Conservation (phyloP, 345 rosid species). For the Aegle marmelos region DNA sequence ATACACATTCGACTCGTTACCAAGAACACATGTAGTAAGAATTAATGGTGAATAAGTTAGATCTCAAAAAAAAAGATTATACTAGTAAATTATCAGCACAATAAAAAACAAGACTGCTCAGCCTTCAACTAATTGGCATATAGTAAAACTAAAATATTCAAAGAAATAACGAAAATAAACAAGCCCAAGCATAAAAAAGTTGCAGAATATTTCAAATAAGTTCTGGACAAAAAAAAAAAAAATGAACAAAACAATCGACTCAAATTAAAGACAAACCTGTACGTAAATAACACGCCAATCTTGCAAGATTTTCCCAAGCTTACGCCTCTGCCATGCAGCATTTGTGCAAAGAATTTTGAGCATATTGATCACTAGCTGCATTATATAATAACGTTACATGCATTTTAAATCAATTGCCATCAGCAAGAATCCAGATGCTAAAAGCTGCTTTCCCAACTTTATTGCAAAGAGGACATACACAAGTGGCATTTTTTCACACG, state of each 20-base stretch:
- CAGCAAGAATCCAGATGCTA: conserved; percentile 7
- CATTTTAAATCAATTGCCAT: conserved; percentile 22
- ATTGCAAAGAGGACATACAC: not conserved
- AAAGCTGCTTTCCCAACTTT: conserved; percentile 10
- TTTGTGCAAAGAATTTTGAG: conserved; percentile 92
- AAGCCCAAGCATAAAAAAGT: not conserved
- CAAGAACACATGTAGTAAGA: not conserved
- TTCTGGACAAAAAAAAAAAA: conserved; percentile 5
- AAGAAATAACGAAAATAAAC: not conserved
- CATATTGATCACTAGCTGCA: conserved; percentile 90
- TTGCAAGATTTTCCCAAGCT: conserved; percentile 92
- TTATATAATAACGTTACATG: conserved; percentile 19
- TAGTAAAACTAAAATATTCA: not conserved
- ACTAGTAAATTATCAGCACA: not conserved
- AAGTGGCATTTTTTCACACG: not conserved
- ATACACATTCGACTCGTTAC: not conserved
- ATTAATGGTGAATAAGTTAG: not conserved
- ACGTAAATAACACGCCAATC: conserved; percentile 87
- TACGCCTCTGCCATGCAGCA: conserved; percentile 99
- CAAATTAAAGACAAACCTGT: conserved; percentile 50
- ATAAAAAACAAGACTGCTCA: not conserved
- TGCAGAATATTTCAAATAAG: not conserved
- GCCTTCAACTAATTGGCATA: conserved; percentile 1
- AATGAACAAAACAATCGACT: not conserved
- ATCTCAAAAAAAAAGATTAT: not conserved